Percentiles rank a stretch among this genome's conserved stretches.
phyloP scores from a whole-genome alignment of 1,139 yeast species.

The Tardiomyces blankii region DNA sequence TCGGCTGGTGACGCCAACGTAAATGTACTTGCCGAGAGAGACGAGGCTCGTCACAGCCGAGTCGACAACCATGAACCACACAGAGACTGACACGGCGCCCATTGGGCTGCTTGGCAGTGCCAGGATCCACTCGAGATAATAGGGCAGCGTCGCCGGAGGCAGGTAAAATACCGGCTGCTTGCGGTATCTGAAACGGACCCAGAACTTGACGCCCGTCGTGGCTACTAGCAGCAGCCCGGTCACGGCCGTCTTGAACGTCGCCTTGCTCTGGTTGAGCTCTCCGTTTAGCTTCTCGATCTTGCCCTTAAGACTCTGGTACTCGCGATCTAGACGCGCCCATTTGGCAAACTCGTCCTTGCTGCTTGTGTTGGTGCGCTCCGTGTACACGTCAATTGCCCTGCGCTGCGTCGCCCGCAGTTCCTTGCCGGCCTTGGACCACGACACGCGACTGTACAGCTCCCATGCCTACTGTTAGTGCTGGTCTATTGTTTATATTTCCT shows the following conservation, averaged over 20 bases:
- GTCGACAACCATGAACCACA: conserved; percentile 28
- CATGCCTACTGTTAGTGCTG: not conserved
- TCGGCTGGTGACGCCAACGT: not conserved
- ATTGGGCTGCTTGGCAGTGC: conserved; percentile 48
- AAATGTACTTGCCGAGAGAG: not conserved
- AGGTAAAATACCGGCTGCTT: conserved; percentile 49
- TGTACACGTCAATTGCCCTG: conserved; percentile 38
- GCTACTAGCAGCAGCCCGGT: conserved; percentile 17
- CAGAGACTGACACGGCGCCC: conserved; percentile 29
- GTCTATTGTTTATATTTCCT: too few relatives aligned
- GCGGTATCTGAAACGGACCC: conserved; percentile 45
- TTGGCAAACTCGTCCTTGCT: conserved; percentile 93
- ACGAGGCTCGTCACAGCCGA: conserved; percentile 11
- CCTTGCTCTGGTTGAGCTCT: conserved; percentile 29
- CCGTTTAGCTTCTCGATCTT: conserved; percentile 35
- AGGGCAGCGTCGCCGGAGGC: conserved; percentile 49
- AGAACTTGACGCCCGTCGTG: conserved; percentile 32
- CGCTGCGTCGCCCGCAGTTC: conserved; percentile 31
- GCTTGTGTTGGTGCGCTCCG: conserved; percentile 50
- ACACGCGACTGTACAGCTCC: not conserved
- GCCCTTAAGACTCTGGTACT: conserved; percentile 44
- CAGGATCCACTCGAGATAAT: conserved; percentile 42
- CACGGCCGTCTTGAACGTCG: conserved; percentile 26
- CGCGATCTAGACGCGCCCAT: conserved; percentile 89
- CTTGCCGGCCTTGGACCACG: not conserved